phyloP scores from a whole-genome alignment of 2,329 filamentous ascomycete genomes.

The Trichocomaceae sp. region DNA sequence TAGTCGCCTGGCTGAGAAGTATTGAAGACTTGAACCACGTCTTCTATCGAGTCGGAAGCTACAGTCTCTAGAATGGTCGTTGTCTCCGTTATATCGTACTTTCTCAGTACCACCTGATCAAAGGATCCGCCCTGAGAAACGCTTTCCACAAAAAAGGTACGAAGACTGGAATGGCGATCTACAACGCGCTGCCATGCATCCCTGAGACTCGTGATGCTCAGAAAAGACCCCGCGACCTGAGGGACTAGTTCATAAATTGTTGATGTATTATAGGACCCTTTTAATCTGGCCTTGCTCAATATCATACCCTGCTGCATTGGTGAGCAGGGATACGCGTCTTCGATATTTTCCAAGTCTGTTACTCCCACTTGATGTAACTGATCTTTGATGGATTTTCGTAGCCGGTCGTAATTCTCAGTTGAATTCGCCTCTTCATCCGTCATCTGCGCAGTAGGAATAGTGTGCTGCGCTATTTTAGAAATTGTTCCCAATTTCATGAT shows the following conservation, averaged over 20 bases:
- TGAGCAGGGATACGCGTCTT: not conserved
- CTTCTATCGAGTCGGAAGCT: not conserved
- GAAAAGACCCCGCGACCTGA: not conserved
- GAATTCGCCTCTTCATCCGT: not conserved
- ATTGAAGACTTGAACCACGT: not conserved
- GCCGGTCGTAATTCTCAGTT: not conserved
- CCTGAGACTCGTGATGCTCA: not conserved
- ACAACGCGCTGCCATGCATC: slow-evolving; percentile 1
- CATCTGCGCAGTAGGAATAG: not conserved
- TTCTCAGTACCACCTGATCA: slow-evolving; percentile 1
- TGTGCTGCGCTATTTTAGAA: not conserved
- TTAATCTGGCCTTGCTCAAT: not conserved
- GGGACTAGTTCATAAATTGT: not conserved
- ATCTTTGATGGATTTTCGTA: not conserved
- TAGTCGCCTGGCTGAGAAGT: not conserved
- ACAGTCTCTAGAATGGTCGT: not conserved
- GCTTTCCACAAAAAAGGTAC: slow-evolving; percentile 1
- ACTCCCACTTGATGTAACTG: not conserved
- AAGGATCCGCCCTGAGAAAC: not conserved
- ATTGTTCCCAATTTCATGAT: not conserved
- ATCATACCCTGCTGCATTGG: slow-evolving; percentile 5
- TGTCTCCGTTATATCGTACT: not conserved
- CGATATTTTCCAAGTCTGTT: not conserved
- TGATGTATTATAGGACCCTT: not conserved
- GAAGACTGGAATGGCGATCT: not conserved